Conservation (phyloP, 2,329 filamentous ascomycete species). For the Aspergillus pseudoterreus region DNA sequence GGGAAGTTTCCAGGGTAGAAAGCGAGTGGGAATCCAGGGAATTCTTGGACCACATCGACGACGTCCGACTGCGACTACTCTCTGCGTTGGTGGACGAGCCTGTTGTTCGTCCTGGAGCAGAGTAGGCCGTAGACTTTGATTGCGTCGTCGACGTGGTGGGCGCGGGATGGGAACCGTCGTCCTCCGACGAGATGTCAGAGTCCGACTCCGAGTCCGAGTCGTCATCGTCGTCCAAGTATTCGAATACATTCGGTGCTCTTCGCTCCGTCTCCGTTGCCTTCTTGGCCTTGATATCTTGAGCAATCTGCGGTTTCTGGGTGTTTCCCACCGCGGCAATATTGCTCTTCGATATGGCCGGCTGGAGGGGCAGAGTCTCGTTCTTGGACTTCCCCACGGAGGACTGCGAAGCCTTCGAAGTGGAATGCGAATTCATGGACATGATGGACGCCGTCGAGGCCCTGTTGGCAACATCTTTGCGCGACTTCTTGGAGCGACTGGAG, state of each 20-base stretch:
- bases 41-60: constrained; percentile 27
- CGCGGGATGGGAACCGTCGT: constrained; percentile 1
- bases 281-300: constrained; percentile 13
- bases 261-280: constrained; percentile 16
- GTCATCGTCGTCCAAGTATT: constrained; percentile 34
- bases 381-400: constrained; percentile 15
- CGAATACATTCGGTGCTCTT: constrained; percentile 36
- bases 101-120: constrained; percentile 7
- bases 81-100: constrained; percentile 4
- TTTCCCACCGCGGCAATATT: constrained; percentile 12
- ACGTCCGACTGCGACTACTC: constrained; percentile 28
- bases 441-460: constrained; percentile 24
- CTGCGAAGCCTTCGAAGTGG: constrained; percentile 18
- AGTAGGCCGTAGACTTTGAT: constrained; percentile 6
- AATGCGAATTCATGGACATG: constrained; percentile 15
- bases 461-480: constrained; percentile 25
- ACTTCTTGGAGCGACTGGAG: constrained; percentile 23
- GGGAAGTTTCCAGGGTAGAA: constrained; percentile 25
- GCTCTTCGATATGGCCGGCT: constrained; percentile 8
- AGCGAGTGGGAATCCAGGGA: constrained; percentile 23
- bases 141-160: constrained; percentile 8
- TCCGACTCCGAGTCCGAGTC: constrained; percentile 20
- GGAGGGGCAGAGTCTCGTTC: constrained; percentile 10
- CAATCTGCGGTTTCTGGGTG: constrained; percentile 15
- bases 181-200: constrained; percentile 17